A percentile compares a stretch with the other conserved stretches of the same genome.
These are phyloP conservation scores for Naganishia antarctica DNA, from an alignment of 768 basidiomycete genomes.

Conservation along the genomic window DNA sequence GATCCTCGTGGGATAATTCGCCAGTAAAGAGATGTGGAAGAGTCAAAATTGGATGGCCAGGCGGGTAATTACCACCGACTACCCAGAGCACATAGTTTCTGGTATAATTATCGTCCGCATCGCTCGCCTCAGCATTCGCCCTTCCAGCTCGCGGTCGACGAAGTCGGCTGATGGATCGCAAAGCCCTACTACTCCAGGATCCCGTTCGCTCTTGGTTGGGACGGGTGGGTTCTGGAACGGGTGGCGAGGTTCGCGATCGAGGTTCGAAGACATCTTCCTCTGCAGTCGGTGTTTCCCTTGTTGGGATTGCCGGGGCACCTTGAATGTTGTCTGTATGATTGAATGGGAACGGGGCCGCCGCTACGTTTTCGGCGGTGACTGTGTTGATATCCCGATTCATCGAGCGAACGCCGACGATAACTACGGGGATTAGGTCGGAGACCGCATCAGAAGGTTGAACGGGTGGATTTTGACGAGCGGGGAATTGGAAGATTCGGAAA, in stretches of 20 bases:
- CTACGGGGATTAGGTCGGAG: slow-evolving; percentile 22
- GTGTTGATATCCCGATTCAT: slow-evolving; percentile 23
- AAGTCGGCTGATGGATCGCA: slow-evolving; percentile 9
- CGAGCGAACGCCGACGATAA: slow-evolving; percentile 28
- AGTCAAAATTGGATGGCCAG: slow-evolving; percentile 78
- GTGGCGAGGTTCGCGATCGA: neutral
- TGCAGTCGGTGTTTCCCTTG: neutral
- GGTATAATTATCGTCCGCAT: neutral
- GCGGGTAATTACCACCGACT: slow-evolving; percentile 78
- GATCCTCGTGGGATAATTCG: slow-evolving; percentile 54
- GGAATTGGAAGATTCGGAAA: slow-evolving; percentile 29
- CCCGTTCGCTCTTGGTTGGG: slow-evolving; percentile 1
- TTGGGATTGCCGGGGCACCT: neutral
- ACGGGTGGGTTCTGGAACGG: neutral
- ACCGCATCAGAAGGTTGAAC: neutral
- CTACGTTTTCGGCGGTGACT: slow-evolving; percentile 6
- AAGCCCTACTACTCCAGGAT: slow-evolving; percentile 4
- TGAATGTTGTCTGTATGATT: slow-evolving; percentile 16
- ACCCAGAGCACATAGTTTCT: slow-evolving; percentile 74
- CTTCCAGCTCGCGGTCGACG: slow-evolving; percentile 4
- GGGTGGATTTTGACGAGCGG: slow-evolving; percentile 19
- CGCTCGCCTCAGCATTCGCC: no score
- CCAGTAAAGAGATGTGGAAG: slow-evolving; percentile 50
- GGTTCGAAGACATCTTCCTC: neutral
- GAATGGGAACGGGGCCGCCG: slow-evolving; percentile 17